A percentile compares a stretch with the other conserved stretches of the same genome.
phyloP scores from a whole-genome alignment of 129 eudicot genomes.

The Mikania micrantha region DNA sequence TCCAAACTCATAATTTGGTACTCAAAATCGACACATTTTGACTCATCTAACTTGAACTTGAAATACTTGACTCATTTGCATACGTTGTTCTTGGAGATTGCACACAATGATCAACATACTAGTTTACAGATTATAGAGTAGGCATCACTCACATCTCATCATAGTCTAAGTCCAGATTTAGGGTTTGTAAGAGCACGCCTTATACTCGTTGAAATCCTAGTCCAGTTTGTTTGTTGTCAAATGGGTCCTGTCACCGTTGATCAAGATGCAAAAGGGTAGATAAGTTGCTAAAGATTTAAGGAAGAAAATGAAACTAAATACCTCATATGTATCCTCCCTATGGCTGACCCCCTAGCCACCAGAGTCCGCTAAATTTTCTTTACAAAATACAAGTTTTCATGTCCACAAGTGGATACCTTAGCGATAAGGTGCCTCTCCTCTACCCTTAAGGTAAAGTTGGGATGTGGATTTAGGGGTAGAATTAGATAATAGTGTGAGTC shows the following conservation, averaged over 20 bases:
- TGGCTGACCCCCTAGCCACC: too few species aligned
- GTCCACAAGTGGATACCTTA: too few species aligned
- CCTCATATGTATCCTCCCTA: background rate
- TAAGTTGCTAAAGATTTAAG: background rate
- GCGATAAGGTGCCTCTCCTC: too few species aligned
- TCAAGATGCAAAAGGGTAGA: slow-evolving; percentile 11
- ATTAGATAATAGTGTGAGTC: too few species aligned
- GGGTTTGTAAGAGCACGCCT: background rate
- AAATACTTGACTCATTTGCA: background rate
- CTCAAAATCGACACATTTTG: background rate
- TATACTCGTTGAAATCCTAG: background rate
- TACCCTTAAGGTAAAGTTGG: too few species aligned
- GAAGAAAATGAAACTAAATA: background rate
- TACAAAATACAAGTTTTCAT: too few species aligned
- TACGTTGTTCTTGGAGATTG: background rate
- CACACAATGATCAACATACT: background rate
- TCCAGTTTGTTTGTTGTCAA: background rate
- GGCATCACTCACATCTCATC: background rate
- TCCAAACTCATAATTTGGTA: background rate
- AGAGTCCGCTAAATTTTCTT: too few species aligned
- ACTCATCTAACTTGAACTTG: background rate
- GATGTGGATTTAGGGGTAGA: too few species aligned
- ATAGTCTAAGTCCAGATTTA: background rate
- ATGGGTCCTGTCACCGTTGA: background rate
- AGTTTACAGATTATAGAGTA: slow-evolving; percentile 11